phyloP scores from a whole-genome alignment of 2,329 filamentous ascomycete species.

The Chaetomiaceae sp. region DNA sequence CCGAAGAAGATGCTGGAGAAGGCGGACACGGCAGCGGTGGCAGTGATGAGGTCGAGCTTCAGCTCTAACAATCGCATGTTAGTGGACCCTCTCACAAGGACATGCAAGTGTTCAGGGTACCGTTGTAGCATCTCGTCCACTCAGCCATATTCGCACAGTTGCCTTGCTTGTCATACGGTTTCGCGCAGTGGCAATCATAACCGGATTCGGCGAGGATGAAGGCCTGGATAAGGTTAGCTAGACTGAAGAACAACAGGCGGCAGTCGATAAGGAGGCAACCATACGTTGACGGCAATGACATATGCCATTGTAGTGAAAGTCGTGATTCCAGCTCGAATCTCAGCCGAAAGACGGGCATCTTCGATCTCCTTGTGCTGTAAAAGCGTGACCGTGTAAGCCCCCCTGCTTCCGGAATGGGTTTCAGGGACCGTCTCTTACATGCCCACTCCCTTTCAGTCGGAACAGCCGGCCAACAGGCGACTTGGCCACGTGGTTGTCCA shows the following conservation, averaged over 20 bases:
- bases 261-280: conserved; percentile 17
- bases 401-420: not conserved
- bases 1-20: conserved; percentile 74
- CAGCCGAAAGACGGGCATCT: conserved; percentile 67
- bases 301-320: conserved; percentile 82
- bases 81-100: not conserved
- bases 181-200: conserved; percentile 67
- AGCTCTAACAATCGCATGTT: conserved; percentile 41
- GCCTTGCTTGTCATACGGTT: conserved; percentile 36
- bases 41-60: conserved; percentile 74
- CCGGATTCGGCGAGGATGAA: conserved; percentile 71
- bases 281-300: conserved; percentile 70
- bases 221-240: conserved; percentile 43
- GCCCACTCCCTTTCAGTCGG: conserved; percentile 61
- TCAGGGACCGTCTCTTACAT: conserved; percentile 45
- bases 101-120: conserved; percentile 29
- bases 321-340: conserved; percentile 73
- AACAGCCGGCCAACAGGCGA: conserved; percentile 57
- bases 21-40: conserved; percentile 75
- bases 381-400: not conserved
- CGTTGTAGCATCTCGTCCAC: conserved; percentile 45
- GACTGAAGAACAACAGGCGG: not conserved
- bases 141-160: conserved; percentile 45
- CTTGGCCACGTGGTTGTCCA: conserved; percentile 6
- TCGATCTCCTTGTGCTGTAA: conserved; percentile 56